phyloP scores from a whole-genome alignment of 2,329 filamentous ascomycete species.

The Penicillium rolfsii region DNA sequence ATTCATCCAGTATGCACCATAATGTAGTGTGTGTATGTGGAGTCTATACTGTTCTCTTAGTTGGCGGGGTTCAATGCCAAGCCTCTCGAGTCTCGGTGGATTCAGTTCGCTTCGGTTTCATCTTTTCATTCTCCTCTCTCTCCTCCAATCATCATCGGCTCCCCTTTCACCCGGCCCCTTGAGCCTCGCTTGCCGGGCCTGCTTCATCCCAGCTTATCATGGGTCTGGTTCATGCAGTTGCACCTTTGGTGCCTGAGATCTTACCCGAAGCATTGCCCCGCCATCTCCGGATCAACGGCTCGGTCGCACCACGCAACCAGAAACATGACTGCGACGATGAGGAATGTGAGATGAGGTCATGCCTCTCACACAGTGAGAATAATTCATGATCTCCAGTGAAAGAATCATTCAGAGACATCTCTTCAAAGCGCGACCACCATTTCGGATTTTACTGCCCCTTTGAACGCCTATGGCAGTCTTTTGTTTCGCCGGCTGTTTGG shows the following conservation, averaged over 20 bases:
- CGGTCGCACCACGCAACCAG: constrained; percentile 9
- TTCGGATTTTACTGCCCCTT: background rate
- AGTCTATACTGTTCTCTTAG: background rate
- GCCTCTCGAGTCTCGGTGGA: background rate
- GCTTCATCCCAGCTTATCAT: too few species aligned
- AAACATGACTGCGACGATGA: background rate
- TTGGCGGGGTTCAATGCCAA: background rate
- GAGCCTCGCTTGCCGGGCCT: background rate
- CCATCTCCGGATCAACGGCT: constrained; percentile 5
- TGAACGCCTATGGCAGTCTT: background rate
- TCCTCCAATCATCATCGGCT: background rate
- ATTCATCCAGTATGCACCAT: too few species aligned
- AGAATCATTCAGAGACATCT: background rate
- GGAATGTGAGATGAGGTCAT: constrained; percentile 7
- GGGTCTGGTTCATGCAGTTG: too few species aligned
- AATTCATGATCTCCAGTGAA: background rate
- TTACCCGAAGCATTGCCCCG: background rate
- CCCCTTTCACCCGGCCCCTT: background rate
- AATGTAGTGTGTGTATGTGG: too few species aligned
- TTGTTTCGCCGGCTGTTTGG: constrained; percentile 17
- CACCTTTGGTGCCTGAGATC: background rate
- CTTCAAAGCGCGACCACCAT: background rate
- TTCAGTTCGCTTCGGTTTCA: background rate
- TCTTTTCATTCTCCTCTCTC: background rate
- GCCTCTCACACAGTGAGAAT: background rate